phyloP scores from a whole-genome alignment of 768 basidiomycete genomes.

The Mycena belliarum region DNA sequence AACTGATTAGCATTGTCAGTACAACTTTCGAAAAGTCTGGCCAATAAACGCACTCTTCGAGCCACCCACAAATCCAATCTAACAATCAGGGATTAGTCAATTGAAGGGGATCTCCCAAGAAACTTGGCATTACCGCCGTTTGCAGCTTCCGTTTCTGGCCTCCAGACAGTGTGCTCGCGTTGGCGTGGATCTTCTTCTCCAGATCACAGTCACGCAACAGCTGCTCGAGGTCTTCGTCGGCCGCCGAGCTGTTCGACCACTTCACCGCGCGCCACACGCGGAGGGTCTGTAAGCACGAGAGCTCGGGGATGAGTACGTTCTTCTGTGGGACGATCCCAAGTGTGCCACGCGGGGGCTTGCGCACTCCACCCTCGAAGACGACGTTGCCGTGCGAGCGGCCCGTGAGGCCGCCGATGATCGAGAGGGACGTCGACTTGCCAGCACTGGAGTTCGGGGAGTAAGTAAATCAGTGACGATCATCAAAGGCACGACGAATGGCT shows the following conservation, averaged over 20 bases:
- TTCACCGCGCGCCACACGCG: slow-evolving; percentile 76
- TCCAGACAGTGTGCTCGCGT: slow-evolving; percentile 68
- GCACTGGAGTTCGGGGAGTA: slow-evolving; percentile 61
- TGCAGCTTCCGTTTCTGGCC: slow-evolving; percentile 86
- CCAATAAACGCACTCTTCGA: slow-evolving; percentile 54
- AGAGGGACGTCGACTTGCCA: slow-evolving; percentile 75
- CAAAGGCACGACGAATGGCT: slow-evolving; percentile 12
- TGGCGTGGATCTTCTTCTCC: slow-evolving; percentile 64
- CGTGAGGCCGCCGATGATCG: slow-evolving; percentile 64
- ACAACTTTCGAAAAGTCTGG: neutral
- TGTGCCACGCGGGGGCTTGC: slow-evolving; percentile 59
- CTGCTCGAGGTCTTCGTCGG: slow-evolving; percentile 61
- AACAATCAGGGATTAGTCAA: too few relatives aligned
- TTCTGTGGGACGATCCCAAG: slow-evolving; percentile 76
- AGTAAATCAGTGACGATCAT: neutral
- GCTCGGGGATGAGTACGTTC: slow-evolving; percentile 78
- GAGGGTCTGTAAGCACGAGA: slow-evolving; percentile 73
- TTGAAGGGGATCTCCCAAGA: too few relatives aligned
- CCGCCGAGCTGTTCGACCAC: slow-evolving; percentile 45
- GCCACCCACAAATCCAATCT: slow-evolving; percentile 76
- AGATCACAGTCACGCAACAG: slow-evolving; percentile 76
- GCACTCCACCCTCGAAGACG: slow-evolving; percentile 51
- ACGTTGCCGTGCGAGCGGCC: slow-evolving; percentile 61
- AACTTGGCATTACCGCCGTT: too few relatives aligned
- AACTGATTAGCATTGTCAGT: slow-evolving; percentile 33